Conservation (phyloP, 306 rosid genomes). For the Senna siamea region DNA sequence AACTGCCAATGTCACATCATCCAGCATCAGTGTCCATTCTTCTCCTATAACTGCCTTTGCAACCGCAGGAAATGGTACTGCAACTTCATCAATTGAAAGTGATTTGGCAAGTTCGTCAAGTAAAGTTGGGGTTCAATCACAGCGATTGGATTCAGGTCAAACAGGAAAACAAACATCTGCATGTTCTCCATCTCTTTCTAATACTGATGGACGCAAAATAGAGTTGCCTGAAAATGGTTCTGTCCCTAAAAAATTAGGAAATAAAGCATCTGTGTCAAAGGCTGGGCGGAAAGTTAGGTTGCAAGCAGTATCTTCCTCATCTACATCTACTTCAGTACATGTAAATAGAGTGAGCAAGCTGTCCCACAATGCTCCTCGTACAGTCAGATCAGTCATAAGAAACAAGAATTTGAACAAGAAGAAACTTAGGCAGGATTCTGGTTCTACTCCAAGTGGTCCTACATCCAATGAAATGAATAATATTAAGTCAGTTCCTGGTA, state of each 20-base stretch:
- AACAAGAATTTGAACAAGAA: constrained; percentile 71
- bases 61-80: constrained; percentile 30
- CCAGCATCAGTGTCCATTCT: constrained; percentile 48
- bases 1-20: constrained; percentile 43
- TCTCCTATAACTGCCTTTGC: constrained; percentile 51
- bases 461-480: constrained; percentile 50
- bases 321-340: constrained; percentile 55
- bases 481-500: constrained; percentile 46
- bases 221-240: constrained; percentile 50
- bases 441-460: constrained; percentile 55
- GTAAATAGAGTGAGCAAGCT: constrained; percentile 61
- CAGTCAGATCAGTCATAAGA: constrained; percentile 68
- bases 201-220: constrained; percentile 41
- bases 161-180: constrained; percentile 47
- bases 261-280: constrained; percentile 54
- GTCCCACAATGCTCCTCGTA: constrained; percentile 58
- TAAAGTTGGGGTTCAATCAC: constrained; percentile 52
- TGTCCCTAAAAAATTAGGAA: constrained; percentile 54
- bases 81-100: constrained; percentile 37
- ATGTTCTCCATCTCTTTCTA: constrained; percentile 38
- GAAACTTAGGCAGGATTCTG: constrained; percentile 66
- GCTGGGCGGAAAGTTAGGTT: constrained; percentile 63
- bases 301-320: constrained; percentile 64
- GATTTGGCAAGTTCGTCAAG: constrained; percentile 44
- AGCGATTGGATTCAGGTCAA: constrained; percentile 39